Base-by-base conservation (phyloP, 1,139 yeast species). In the Debaryomycetaceae sp. region DNA sequence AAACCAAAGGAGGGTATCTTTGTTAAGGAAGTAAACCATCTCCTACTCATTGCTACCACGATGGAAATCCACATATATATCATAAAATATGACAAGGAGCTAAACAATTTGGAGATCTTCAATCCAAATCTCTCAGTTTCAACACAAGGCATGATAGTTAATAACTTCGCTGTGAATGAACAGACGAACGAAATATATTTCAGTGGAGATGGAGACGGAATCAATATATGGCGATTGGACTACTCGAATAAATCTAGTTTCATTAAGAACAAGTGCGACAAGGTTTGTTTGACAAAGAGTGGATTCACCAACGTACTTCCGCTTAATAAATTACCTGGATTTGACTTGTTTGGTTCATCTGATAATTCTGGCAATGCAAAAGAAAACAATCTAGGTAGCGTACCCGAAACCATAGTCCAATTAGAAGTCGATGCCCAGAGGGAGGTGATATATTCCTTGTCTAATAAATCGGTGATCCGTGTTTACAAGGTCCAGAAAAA, bases 191-290 rank as follows among this genome's bases (percentile, higher is more conserved):
- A 94, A 41, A 79, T 94, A 6, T 88, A 86, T 58, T 87, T 94
- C 58, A 74, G 86, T 15, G 95, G 96, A 9, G 72, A 77, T 46
- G 73, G 83, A 15, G 89, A 87, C 50, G 95, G 92, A 3, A 67
- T 77, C 34, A 82, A 91, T 51, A 73, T 94, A 36, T 92, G 97
- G 96, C 89, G 88, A 56, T 70, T 92, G 42, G 83, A 80, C 44
- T 94, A 94, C 57, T 78, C 91, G n/a, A 85, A 83, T 47, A 79
- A 85, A 30, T 92, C 91, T 35, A 84, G 88, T 37, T 92, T 96
- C 86, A 88, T 88, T 56, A 81, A 83, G 47, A 85, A 87, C 55
- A 84, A 82, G 52, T 87, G 96, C 56, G 82, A 81, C 48, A 89
- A 88, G 58, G 79, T 83, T 26, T 87, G 96, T 56, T 72, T 84